Evolutionary conservation across 371 early-diverging fungal species (phyloP), one percentile per base, ranked within the genome.

Genomic region (Rhizopus delemar): DNA sequence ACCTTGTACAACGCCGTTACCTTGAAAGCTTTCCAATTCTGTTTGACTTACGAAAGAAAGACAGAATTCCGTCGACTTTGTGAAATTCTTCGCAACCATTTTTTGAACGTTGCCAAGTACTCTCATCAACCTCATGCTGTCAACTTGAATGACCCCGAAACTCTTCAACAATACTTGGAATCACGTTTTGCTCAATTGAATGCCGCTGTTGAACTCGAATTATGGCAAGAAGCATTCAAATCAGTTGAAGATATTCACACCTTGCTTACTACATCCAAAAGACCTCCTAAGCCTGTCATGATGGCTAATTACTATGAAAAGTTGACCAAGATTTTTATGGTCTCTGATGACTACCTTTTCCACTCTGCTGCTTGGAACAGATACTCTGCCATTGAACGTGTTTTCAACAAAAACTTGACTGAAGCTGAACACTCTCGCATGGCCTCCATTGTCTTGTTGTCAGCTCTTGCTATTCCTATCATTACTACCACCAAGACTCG

Each of bases 191-290:
- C 86, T 67, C 97, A 97, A 79, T 81, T 99, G 48, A 92, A 94
- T 62, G 94, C 90, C 32, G 96, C 97, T 51, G 91, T 90, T 51
- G 93, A 97, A 76, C 82, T 99, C 63, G 98, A 99, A 78, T 82
- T 97, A 63, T 99, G 98, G 98, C 98, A 98, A 78, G 98, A 98
- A 77, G 95, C 93, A 33, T 98, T 93, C 88, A 89, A 93, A 62
- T 91, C 95, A 8, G 87, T 96, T 56, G 99, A 99, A 81, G 99
- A 99, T 77, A 94, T 99, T 62, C 91, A 97, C 84, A 89, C 89
- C 69, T 79, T 99, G 62, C 80, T 99, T 64, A 84, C 90, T 60
- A 89, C 93, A 71, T 87, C 94, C 56, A 92, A 96, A 84, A 88
- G 92, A 61, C 85, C 93, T 49, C 93, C 96, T 63, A 94, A 95